A percentile compares a stretch with the other conserved stretches of the same genome.
Evolutionary conservation across 495 filamentous ascomycete species (phyloP).

Genomic region (Sporormia fimetaria): DNA sequence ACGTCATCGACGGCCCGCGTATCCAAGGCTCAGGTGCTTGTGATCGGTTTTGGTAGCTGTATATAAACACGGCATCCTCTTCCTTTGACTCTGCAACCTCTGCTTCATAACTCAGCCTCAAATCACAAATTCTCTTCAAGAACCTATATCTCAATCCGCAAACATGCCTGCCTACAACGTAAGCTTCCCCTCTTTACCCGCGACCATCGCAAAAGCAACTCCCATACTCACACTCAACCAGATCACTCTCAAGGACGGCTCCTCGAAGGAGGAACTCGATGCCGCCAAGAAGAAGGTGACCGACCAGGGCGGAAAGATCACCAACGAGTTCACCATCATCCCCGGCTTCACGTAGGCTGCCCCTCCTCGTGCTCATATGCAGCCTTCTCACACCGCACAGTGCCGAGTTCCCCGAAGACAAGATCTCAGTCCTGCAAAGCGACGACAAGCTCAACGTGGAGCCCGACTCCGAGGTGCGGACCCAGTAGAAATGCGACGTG

Average conservation of each 20-base stretch:
- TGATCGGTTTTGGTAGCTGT: conserved; percentile 1
- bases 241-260: conserved; percentile 67
- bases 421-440: conserved; percentile 47
- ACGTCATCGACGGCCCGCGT: too few species aligned
- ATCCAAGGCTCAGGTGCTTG: conserved; percentile 14
- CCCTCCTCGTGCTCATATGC: neutral
- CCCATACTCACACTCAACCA: conserved; percentile 29
- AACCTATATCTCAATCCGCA: conserved; percentile 6
- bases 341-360: conserved; percentile 76
- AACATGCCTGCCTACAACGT: conserved; percentile 67
- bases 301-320: conserved; percentile 68
- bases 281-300: conserved; percentile 63
- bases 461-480: conserved; percentile 55
- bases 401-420: conserved; percentile 59
- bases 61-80: conserved; percentile 10
- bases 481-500: conserved; percentile 43
- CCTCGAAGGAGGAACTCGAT: conserved; percentile 48
- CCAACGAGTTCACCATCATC: conserved; percentile 71
- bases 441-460: conserved; percentile 70
- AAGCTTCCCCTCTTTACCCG: conserved; percentile 22
- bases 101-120: conserved; percentile 1
- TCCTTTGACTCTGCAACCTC: neutral
- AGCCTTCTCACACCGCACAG: conserved; percentile 35
- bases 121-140: conserved; percentile 7
- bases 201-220: neutral